phyloP scores from a whole-genome alignment of 2,329 filamentous ascomycete species.

The Didymella pomorum region DNA sequence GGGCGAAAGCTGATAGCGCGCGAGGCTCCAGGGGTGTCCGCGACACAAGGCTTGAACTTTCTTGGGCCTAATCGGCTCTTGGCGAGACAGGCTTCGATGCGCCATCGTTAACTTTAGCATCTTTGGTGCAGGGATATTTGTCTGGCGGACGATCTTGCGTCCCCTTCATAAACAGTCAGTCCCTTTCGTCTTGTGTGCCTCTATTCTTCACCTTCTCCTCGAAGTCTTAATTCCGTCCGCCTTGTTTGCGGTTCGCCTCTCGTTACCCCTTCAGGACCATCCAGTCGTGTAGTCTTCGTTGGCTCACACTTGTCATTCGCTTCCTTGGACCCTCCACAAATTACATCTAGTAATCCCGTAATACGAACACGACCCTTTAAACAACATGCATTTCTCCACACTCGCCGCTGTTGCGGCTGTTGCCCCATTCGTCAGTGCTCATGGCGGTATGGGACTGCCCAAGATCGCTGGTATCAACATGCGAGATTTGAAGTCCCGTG shows the following conservation, averaged over 20 bases:
- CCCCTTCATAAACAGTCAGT: conserved; percentile 31
- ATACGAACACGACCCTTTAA: conserved; percentile 29
- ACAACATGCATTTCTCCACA: conserved; percentile 46
- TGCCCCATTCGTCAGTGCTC: conserved; percentile 42
- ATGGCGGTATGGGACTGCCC: conserved; percentile 41
- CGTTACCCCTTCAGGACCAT: conserved; percentile 30
- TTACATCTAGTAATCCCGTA: conserved; percentile 34
- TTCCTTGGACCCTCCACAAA: conserved; percentile 24
- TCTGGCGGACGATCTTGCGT: conserved; percentile 26
- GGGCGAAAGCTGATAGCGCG: conserved; percentile 23
- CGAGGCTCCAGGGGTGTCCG: conserved; percentile 21
- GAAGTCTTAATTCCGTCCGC: conserved; percentile 28
- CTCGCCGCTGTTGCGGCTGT: conserved; percentile 42
- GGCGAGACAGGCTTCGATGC: conserved; percentile 23
- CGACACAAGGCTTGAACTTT: conserved; percentile 23
- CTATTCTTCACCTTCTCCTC: conserved; percentile 28
- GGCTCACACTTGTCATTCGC: conserved; percentile 46
- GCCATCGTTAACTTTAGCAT: conserved; percentile 36
- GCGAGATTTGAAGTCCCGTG: conserved; percentile 46
- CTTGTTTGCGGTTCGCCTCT: conserved; percentile 28
- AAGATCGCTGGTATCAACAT: conserved; percentile 48
- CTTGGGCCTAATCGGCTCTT: conserved; percentile 23
- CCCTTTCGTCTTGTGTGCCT: conserved; percentile 16
- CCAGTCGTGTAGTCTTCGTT: conserved; percentile 38
- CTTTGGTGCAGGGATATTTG: conserved; percentile 25